A percentile compares a stretch with the other conserved stretches of the same genome.
Evolutionary conservation across 2,329 filamentous ascomycete genomes (phyloP).

Genomic region (Aspergillus udagawae): DNA sequence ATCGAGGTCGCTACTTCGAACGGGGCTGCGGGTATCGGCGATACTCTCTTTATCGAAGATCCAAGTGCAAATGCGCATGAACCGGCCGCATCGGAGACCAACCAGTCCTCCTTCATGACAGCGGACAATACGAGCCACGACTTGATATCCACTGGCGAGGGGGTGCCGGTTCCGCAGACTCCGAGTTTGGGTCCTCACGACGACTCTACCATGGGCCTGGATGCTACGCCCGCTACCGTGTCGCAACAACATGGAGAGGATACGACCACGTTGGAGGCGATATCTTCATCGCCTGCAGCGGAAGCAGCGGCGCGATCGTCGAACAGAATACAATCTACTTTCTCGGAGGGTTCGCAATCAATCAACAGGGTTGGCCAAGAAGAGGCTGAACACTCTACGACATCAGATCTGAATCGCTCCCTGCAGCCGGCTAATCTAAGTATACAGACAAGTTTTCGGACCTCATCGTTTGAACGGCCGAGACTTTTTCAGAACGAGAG

Average conservation of each 20-base stretch:
- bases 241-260: conserved; percentile 23
- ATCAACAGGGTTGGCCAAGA: conserved; percentile 19
- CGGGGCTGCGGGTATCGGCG: conserved; percentile 33
- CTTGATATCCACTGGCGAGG: conserved; percentile 13
- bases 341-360: conserved; percentile 19
- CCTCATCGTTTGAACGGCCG: conserved; percentile 23
- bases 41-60: conserved; percentile 43
- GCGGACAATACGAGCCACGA: conserved; percentile 21
- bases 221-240: conserved; percentile 15
- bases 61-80: conserved; percentile 20
- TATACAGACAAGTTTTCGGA: conserved; percentile 23
- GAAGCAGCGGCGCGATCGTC: conserved; percentile 40
- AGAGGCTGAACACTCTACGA: conserved; percentile 18
- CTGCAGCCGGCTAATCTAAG: conserved; percentile 25
- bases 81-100: conserved; percentile 15
- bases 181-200: conserved; percentile 13
- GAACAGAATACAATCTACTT: conserved; percentile 34
- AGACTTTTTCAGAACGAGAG: conserved; percentile 25
- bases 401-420: conserved; percentile 19
- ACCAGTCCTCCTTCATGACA: conserved; percentile 23
- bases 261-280: conserved; percentile 39
- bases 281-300: conserved; percentile 44
- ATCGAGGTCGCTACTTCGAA: conserved; percentile 32
- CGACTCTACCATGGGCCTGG: conserved; percentile 14
- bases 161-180: conserved; percentile 17